A percentile compares a stretch with the other conserved stretches of the same genome.
Evolutionary conservation across 1,284 basidiomycete genomes (phyloP).

Genomic region (Marasmius fiardii): DNA sequence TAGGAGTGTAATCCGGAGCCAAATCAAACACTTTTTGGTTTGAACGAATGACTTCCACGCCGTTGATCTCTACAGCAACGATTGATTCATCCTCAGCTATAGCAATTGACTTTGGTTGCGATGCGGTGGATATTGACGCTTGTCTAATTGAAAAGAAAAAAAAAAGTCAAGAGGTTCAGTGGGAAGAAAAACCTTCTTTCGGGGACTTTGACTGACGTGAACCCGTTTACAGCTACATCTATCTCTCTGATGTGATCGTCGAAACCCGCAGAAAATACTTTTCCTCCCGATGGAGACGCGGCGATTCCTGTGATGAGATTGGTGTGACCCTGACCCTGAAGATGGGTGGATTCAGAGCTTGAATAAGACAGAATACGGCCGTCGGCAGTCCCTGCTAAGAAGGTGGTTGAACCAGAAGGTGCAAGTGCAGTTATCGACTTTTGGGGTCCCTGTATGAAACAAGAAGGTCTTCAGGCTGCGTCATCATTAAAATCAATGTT

Average conservation of each 20-base stretch:
- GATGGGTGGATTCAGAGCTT: conserved; percentile 40
- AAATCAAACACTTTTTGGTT: conserved; percentile 65
- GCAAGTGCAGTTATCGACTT: conserved; percentile 73
- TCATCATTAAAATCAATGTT: conserved; percentile 1
- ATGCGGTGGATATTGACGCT: conserved; percentile 41
- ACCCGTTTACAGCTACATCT: conserved; percentile 39
- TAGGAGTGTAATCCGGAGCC: conserved; percentile 51
- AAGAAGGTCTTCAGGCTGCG: conserved; percentile 1
- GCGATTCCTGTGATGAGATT: conserved; percentile 71
- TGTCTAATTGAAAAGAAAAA: conserved; percentile 35
- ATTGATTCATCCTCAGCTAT: conserved; percentile 60
- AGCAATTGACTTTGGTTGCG: conserved; percentile 77
- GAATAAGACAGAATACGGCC: conserved; percentile 75
- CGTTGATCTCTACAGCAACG: conserved; percentile 68
- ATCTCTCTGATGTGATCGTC: conserved; percentile 80
- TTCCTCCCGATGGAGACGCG: conserved; percentile 40
- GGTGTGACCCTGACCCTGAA: conserved; percentile 69
- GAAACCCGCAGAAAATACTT: conserved; percentile 69
- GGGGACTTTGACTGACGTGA: conserved; percentile 46
- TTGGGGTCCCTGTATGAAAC: conserved; percentile 61
- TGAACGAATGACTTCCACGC: conserved; percentile 65
- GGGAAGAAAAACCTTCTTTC: conserved; percentile 5
- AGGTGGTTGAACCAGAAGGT: conserved; percentile 46
- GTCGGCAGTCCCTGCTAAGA: conserved; percentile 82
- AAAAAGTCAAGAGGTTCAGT: too few species aligned